These are phyloP conservation scores for Coffea canephora DNA, from an alignment of 257 asterid genomes.

Conservation along the genomic window DNA sequence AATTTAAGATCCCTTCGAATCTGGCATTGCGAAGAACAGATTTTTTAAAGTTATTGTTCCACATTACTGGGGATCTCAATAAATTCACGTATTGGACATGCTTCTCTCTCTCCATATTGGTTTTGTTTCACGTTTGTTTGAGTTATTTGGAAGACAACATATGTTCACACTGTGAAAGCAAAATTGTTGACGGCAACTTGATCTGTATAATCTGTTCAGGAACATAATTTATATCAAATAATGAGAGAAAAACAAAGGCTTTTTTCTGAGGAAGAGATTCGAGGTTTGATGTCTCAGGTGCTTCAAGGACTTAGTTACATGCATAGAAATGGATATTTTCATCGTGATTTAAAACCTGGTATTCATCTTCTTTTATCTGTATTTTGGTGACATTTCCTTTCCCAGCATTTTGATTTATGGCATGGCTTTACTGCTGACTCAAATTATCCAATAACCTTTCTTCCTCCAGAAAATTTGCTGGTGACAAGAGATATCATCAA, in stretches of 20 bases:
- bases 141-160: background rate
- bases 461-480: conserved; percentile 74
- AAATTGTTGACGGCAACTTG: background rate
- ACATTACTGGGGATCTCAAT: background rate
- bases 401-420: background rate
- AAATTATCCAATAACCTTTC: conserved; percentile 21
- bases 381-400: conserved; percentile 8
- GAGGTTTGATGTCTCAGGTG: conserved; percentile 79
- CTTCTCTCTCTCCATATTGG: background rate
- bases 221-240: conserved; percentile 75
- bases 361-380: conserved; percentile 24
- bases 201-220: conserved; percentile 41
- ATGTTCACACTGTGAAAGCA: background rate
- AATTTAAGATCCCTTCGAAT: background rate
- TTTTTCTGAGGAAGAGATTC: conserved; percentile 77
- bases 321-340: conserved; percentile 82
- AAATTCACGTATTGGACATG: background rate
- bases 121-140: background rate
- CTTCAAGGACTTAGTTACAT: conserved; percentile 86
- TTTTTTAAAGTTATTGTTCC: background rate
- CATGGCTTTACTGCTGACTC: conserved; percentile 12
- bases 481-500: conserved; percentile 71
- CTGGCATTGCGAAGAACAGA: background rate
- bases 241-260: conserved; percentile 70
- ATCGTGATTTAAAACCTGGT: conserved; percentile 98